phyloP scores from a whole-genome alignment of 768 basidiomycete species.

The Solioccasus polychromus region DNA sequence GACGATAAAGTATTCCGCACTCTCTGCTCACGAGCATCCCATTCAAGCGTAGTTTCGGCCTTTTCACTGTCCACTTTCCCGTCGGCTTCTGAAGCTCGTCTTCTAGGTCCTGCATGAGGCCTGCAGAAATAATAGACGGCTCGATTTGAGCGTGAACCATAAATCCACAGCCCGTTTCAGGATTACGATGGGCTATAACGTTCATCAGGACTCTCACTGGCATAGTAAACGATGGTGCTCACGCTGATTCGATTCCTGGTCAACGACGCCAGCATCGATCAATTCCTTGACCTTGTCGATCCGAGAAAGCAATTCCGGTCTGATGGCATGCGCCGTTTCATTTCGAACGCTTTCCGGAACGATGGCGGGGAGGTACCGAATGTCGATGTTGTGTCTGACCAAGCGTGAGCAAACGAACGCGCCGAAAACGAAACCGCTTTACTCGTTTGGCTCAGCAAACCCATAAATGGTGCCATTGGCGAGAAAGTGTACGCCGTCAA shows the following conservation, averaged over 20 bases:
- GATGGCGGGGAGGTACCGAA: conserved; percentile 62
- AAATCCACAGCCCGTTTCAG: conserved; percentile 60
- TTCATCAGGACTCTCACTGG: neutral
- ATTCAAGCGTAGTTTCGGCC: conserved; percentile 56
- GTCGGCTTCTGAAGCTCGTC: conserved; percentile 73
- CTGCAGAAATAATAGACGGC: conserved; percentile 48
- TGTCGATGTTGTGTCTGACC: conserved; percentile 55
- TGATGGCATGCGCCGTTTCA: conserved; percentile 55
- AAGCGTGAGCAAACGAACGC: neutral
- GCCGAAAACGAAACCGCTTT: conserved; percentile 13
- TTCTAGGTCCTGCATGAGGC: conserved; percentile 67
- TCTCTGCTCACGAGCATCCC: conserved; percentile 74
- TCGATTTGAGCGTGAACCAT: conserved; percentile 62
- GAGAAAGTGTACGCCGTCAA: conserved; percentile 76
- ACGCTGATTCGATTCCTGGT: conserved; percentile 46
- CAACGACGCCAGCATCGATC: conserved; percentile 63
- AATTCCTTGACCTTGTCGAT: conserved; percentile 58
- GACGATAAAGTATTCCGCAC: conserved; percentile 72
- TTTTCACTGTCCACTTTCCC: conserved; percentile 56
- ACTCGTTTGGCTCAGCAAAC: conserved; percentile 65
- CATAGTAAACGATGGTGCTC: conserved; percentile 1
- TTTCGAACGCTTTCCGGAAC: conserved; percentile 57
- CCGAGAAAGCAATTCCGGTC: conserved; percentile 56
- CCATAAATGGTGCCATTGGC: conserved; percentile 76
- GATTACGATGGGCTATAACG: conserved; percentile 41